Evolutionary conservation across 495 filamentous ascomycete species (phyloP).

Genomic region (Rostrohypoxylon terebratum): DNA sequence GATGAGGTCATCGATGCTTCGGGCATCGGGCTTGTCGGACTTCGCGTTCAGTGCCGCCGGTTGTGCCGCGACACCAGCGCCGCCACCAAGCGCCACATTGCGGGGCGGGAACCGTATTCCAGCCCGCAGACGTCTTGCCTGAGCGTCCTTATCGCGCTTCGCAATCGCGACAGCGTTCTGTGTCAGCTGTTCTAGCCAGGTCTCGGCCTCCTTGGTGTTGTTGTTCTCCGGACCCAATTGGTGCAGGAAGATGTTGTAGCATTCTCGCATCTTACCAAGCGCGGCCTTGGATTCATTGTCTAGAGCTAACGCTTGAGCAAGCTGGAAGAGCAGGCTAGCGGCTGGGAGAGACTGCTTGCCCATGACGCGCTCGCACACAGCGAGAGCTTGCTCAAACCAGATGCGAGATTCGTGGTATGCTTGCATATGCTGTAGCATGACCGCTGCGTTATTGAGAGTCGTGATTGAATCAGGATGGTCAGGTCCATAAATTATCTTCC

Average conservation of each 20-base stretch:
- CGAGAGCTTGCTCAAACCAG: slow-evolving; percentile 95
- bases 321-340: slow-evolving; percentile 96
- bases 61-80: slow-evolving; percentile 43
- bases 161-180: slow-evolving; percentile 93
- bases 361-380: slow-evolving; percentile 86
- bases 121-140: slow-evolving; percentile 73
- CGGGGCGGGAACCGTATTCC: slow-evolving; percentile 62
- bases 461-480: slow-evolving; percentile 98
- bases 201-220: slow-evolving; percentile 94
- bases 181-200: slow-evolving; percentile 95
- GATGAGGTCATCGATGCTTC: slow-evolving; percentile 87
- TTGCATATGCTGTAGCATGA: slow-evolving; percentile 96
- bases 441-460: slow-evolving; percentile 97
- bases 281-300: slow-evolving; percentile 92
- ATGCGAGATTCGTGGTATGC: slow-evolving; percentile 89
- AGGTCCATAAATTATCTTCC: slow-evolving; percentile 95
- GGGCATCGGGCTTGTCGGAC: slow-evolving; percentile 66
- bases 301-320: slow-evolving; percentile 91
- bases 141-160: slow-evolving; percentile 88
- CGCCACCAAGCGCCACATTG: slow-evolving; percentile 58
- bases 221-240: slow-evolving; percentile 87
- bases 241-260: slow-evolving; percentile 91
- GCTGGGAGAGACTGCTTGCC: slow-evolving; percentile 89
- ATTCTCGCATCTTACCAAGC: slow-evolving; percentile 91
- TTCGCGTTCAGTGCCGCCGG: slow-evolving; percentile 36